Conservation (phyloP, 140 eudicot species). For the Erigeron philadelphicus region DNA sequence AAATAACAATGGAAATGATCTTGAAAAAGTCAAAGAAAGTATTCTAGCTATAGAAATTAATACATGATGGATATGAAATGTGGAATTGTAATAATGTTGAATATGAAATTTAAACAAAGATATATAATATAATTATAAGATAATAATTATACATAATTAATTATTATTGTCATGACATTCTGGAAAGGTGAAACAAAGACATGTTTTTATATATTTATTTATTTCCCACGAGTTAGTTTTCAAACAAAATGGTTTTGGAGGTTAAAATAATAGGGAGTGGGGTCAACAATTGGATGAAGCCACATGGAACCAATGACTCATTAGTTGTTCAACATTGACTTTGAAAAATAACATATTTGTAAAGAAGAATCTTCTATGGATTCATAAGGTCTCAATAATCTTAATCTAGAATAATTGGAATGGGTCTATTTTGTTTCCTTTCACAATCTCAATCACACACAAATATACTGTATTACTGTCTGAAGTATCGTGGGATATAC, state of each 20-base stretch:
- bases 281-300: neutral
- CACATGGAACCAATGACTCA: neutral
- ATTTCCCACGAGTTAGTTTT: slow-evolving; percentile 17
- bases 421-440: no score
- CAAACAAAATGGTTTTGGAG: neutral
- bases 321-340: no score
- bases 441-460: no score
- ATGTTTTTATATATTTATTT: neutral
- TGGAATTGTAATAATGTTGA: slow-evolving; percentile 18
- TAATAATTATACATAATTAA: neutral
- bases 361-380: no score
- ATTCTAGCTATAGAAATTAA: slow-evolving; percentile 6
- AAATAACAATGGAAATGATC: neutral
- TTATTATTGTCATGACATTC: slow-evolving; percentile 17
- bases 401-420: no score
- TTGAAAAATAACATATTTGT: no score
- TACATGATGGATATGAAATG: slow-evolving; percentile 24
- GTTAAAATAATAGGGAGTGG: neutral
- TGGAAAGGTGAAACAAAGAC: slow-evolving; percentile 35
- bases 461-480: no score
- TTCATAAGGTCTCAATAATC: no score
- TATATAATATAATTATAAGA: no score
- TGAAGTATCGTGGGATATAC: no score
- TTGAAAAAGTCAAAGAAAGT: slow-evolving; percentile 30
- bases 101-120: neutral